Base-by-base conservation (phyloP, 371 early-diverging fungal genomes). In the Syncephalastrum sp. region DNA sequence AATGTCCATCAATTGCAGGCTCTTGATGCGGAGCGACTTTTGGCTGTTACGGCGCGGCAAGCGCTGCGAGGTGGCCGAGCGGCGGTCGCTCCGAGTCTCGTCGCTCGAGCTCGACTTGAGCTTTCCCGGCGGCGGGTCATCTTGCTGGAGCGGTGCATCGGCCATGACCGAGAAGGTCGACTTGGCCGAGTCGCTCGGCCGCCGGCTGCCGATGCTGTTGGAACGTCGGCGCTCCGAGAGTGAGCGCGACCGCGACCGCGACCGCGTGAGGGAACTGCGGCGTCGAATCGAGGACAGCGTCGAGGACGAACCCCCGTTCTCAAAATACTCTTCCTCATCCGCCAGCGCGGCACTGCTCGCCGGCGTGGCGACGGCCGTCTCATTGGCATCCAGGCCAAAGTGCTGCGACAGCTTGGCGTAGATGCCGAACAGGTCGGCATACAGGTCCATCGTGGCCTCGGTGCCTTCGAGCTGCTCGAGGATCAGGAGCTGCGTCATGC, bases 361-460 rank as follows among this genome's bases (percentile, higher is more conserved):
- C 38, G 38, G 19, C 14, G 42, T n/a, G 25, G 52, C 42, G 33
- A 8, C 52, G 52, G 14, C 52, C 17, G 8, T 29, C 29, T 5
- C 52, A 38, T 7, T 21, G 21, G 21, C 21, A 2, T 21, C 12
- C 16, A 7, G n/a, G 52, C 52, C 4, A 60, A 27, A 38, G n/a
- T 27, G 27, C 38, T 59, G 59, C 50, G 76, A 84, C 2, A 89
- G 66, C 49, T 77, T 76, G 2, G 76, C 80, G 60, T 86, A 89
- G 2, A 81, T 70, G 5, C 71, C 64, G 72, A 90, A 88, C 42
- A 90, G 59, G 1, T 66, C 68, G 42, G 79, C 76, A 52, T 86
- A 83, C 8, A 66, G 72, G 25, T 78, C 65, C 16, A 89, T 52
- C 1, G 76, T 67, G 0, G 77, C 63, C 19, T 84, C 84, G 6